Conservation (phyloP, 495 filamentous ascomycete species). For the Trichoderma reesei region DNA sequence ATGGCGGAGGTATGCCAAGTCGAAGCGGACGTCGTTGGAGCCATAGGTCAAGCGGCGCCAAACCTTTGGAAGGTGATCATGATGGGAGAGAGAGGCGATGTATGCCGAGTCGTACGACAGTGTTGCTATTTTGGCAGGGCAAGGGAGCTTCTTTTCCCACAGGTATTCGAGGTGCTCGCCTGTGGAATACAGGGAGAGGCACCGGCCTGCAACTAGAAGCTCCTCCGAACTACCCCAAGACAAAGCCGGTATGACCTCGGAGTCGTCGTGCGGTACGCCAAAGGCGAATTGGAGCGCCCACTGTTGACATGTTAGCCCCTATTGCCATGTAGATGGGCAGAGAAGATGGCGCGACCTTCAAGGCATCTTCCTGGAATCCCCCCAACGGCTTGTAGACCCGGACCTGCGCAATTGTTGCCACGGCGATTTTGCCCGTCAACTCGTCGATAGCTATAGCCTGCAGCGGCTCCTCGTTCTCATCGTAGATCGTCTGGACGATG, state of each 20-base stretch:
- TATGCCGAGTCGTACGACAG: conserved; percentile 81
- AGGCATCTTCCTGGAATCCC: conserved; percentile 49
- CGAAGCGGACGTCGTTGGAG: conserved; percentile 73
- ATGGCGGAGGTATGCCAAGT: conserved; percentile 83
- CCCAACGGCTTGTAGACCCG: conserved; percentile 75
- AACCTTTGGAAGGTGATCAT: conserved; percentile 82
- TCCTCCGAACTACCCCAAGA: conserved; percentile 84
- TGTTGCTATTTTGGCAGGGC: conserved; percentile 60
- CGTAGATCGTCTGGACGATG: conserved; percentile 84
- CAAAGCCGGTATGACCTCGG: conserved; percentile 45
- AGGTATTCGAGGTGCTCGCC: conserved; percentile 42
- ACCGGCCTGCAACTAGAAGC: conserved; percentile 64
- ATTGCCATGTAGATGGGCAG: too few species aligned
- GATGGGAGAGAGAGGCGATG: conserved; percentile 69
- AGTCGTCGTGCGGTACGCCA: conserved; percentile 18
- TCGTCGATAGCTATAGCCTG: conserved; percentile 72
- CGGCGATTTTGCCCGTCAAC: conserved; percentile 74
- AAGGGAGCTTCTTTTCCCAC: conserved; percentile 69
- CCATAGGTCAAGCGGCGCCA: conserved; percentile 88
- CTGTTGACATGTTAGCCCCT: conserved; percentile 16
- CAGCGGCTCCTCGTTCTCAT: conserved; percentile 61
- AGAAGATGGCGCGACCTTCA: conserved; percentile 48
- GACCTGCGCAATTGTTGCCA: conserved; percentile 52
- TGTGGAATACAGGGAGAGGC: conserved; percentile 60
- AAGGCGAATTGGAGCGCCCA: conserved; percentile 42